Evolutionary conservation across 768 basidiomycete genomes (phyloP), one percentile per base, ranked within the genome.

Genomic region (Termitomyces sp.): DNA sequence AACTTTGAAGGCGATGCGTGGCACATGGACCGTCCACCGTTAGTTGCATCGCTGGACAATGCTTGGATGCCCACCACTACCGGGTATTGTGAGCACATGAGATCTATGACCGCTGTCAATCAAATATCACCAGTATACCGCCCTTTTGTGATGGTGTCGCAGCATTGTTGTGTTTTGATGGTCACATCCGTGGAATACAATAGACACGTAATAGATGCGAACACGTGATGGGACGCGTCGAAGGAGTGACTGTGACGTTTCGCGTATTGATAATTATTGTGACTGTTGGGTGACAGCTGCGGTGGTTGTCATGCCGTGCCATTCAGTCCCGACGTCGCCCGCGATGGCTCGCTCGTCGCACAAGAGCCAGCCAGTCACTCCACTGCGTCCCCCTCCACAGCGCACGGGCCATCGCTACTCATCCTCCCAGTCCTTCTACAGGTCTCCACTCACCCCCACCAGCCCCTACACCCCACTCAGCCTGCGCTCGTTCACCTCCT

Each of bases 401-500:
- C 78, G 79, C 54, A 77, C 79, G 40, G 72, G 72, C 41, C 76
- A 78, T 59, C 74, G 74, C 49, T 72, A 77, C 61, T 74, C 78
- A 24, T 62, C 64, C n/a, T 65, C 66, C 10, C 75, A 76, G 45
- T 77, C 77, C 41, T 71, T 74, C 63, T 72, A 78, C 71, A 79
- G 75, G 70, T 86, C 86, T 60, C 86, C 87, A 20, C 68, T 78
- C 52, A 86, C 86, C 14, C 85, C 87, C 24, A 76, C 78, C 54
- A 85, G 86, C 20, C 85, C 87, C 8, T 87, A 86, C 69, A 87
- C 86, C 3, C 86, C 87, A 32, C 76, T 86, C 65, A 87, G 86
- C 65, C 76, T 87, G 44, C 82, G 83, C 61, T 89, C 87, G 6
- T 77, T 81, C 60, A 73, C 80, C 41, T 78, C 79, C 32, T 76